phyloP scores from a whole-genome alignment of 352 stramenopile species.

The Phytophthora quininea region DNA sequence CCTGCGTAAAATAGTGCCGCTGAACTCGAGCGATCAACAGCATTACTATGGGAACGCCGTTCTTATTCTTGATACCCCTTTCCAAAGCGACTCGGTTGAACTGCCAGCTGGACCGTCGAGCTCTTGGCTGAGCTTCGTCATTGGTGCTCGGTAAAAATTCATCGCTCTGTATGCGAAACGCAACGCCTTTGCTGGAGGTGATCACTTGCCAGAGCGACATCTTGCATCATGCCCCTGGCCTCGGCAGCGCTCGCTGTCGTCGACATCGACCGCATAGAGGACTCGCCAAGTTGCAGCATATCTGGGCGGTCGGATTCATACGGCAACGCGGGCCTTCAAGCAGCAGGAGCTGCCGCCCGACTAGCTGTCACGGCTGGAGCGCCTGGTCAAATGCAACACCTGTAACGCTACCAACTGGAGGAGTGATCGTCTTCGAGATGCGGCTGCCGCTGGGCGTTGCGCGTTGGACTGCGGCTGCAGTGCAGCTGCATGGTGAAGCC shows the following conservation, averaged over 20 bases:
- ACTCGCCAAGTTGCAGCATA: too few species aligned
- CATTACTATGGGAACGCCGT: background rate
- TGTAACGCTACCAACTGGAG: background rate
- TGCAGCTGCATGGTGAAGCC: too few species aligned
- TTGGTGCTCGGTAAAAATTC: background rate
- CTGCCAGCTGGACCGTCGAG: conserved; percentile 6
- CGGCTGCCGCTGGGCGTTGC: background rate
- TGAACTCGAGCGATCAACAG: too few species aligned
- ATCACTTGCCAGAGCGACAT: background rate
- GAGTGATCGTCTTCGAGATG: conserved; percentile 1
- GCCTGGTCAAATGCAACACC: background rate
- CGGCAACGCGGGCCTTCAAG: background rate
- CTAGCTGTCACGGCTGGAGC: background rate
- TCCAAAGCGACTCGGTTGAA: background rate
- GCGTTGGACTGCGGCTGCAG: too few species aligned
- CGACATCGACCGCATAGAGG: background rate
- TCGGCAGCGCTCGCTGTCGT: background rate
- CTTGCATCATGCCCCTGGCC: background rate
- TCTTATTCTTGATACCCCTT: background rate
- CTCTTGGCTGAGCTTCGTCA: conserved; percentile 1
- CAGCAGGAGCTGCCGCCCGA: background rate
- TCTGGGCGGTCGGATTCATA: too few species aligned
- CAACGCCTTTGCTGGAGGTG: background rate
- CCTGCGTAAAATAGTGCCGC: background rate
- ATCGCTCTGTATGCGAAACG: background rate